Conservation (phyloP, 805 yeast species). For the Pichia paraexigua region DNA sequence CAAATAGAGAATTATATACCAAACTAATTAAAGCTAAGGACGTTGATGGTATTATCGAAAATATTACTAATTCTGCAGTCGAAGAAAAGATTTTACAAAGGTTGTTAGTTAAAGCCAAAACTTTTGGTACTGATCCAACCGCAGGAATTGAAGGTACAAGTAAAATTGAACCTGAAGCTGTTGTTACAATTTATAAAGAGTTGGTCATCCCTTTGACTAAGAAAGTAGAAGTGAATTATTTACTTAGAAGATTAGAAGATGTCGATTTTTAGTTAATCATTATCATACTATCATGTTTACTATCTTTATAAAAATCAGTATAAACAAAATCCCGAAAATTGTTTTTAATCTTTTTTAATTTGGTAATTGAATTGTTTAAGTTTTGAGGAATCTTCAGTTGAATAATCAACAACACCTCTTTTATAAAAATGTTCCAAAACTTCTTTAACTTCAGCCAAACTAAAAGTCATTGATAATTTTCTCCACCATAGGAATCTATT, state of each 20-base stretch:
- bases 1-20: constrained; percentile 56
- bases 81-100: constrained; percentile 78
- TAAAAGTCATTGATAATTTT: constrained; percentile 22
- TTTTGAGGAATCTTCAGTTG: background rate
- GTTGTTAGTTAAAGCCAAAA: constrained; percentile 69
- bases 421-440: constrained; percentile 15
- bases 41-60: constrained; percentile 60
- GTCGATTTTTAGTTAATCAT: constrained; percentile 11
- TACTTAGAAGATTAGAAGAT: constrained; percentile 74
- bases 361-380: constrained; percentile 2
- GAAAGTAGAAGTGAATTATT: constrained; percentile 88
- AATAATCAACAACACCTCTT: constrained; percentile 10
- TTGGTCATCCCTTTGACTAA: constrained; percentile 91
- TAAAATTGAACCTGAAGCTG: constrained; percentile 72
- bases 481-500: constrained; percentile 53
- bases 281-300: background rate
- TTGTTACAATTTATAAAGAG: constrained; percentile 78
- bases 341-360: background rate
- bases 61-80: constrained; percentile 82
- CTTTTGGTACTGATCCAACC: constrained; percentile 85
- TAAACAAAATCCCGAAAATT: background rate
- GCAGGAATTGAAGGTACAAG: constrained; percentile 60
- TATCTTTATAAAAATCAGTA: background rate
- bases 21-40: constrained; percentile 60
- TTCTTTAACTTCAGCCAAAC: constrained; percentile 19